These are phyloP conservation scores for Chrysochromulina parva DNA, from an alignment of 78 protist genomes.

Conservation along the genomic window DNA sequence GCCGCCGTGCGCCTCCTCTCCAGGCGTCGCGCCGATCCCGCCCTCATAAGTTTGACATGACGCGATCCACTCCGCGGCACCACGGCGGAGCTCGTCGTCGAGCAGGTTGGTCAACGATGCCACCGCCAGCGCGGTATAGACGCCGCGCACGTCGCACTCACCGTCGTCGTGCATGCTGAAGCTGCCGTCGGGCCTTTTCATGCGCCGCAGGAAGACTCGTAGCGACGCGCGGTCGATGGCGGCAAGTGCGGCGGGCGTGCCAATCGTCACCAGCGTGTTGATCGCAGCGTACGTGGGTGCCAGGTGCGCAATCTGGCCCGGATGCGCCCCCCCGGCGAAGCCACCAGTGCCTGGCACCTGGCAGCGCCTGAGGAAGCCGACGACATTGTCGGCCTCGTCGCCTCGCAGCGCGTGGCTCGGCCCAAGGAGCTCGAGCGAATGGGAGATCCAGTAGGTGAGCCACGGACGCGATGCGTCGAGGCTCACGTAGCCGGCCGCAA, in stretches of 20 bases:
- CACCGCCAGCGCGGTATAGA: slow-evolving; percentile 79
- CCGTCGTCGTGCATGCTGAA: slow-evolving; percentile 85
- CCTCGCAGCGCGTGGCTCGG: not conserved
- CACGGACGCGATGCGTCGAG: slow-evolving; percentile 80
- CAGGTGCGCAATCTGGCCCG: slow-evolving; percentile 83
- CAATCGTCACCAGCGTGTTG: slow-evolving; percentile 64
- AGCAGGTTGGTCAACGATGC: slow-evolving; percentile 58
- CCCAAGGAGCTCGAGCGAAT: slow-evolving; percentile 65
- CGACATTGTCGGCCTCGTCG: not conserved
- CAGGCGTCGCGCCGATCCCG: slow-evolving; percentile 89
- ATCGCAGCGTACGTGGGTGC: slow-evolving; percentile 98
- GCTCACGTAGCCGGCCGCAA: not conserved
- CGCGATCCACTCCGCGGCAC: slow-evolving; percentile 65
- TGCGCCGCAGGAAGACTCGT: slow-evolving; percentile 1
- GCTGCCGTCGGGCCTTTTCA: slow-evolving; percentile 58
- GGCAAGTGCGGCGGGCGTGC: slow-evolving; percentile 55
- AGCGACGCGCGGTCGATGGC: slow-evolving; percentile 66
- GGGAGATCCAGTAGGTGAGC: slow-evolving; percentile 88
- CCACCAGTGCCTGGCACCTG: slow-evolving; percentile 70
- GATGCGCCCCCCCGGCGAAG: slow-evolving; percentile 55
- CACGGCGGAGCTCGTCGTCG: slow-evolving; percentile 40
- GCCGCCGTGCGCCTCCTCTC: slow-evolving; percentile 98
- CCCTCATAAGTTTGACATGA: slow-evolving; percentile 97
- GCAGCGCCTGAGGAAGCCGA: slow-evolving; percentile 46
- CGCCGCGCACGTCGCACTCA: slow-evolving; percentile 76